phyloP scores from a whole-genome alignment of 2,329 filamentous ascomycete genomes.

The Xylaria sp. region DNA sequence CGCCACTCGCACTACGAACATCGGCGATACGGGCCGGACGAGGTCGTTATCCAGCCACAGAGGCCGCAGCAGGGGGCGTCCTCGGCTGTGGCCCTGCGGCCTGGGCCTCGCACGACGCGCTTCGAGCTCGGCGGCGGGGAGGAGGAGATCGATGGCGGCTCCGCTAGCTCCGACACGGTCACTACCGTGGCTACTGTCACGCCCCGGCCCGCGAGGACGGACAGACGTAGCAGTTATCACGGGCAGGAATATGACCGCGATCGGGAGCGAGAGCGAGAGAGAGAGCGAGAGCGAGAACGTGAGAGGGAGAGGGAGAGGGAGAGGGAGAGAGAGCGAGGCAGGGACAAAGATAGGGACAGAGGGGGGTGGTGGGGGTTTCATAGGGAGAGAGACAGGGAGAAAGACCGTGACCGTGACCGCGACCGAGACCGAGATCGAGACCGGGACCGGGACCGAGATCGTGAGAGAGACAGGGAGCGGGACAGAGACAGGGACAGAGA shows the following conservation, averaged over 20 bases:
- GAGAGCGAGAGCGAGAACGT: not conserved
- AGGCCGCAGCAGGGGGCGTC: not conserved
- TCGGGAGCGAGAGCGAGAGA: not conserved
- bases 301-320: not conserved
- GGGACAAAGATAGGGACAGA: not conserved
- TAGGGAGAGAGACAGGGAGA: no score
- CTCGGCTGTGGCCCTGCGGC: not conserved
- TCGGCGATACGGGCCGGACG: slow-evolving; percentile 11
- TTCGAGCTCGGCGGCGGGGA: slow-evolving; percentile 20
- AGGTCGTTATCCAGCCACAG: slow-evolving; percentile 15
- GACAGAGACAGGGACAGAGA: not conserved
- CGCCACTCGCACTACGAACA: slow-evolving; percentile 3
- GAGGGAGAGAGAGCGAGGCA: not conserved
- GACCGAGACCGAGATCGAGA: slow-evolving; percentile 6
- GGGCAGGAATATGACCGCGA: slow-evolving; percentile 11
- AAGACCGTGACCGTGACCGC: not conserved
- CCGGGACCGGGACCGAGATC: not conserved
- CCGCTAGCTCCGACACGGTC: slow-evolving; percentile 14
- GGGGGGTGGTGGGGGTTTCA: no score
- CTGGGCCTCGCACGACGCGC: slow-evolving; percentile 2
- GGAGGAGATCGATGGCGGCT: slow-evolving; percentile 10
- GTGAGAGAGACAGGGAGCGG: not conserved
- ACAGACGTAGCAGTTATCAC: slow-evolving; percentile 19
- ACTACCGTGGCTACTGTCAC: slow-evolving; percentile 11
- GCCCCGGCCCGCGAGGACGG: slow-evolving; percentile 1